Evolutionary conservation across 352 stramenopile species (phyloP), one percentile per base, ranked within the genome.

Genomic region (Pythium oligandrum): DNA sequence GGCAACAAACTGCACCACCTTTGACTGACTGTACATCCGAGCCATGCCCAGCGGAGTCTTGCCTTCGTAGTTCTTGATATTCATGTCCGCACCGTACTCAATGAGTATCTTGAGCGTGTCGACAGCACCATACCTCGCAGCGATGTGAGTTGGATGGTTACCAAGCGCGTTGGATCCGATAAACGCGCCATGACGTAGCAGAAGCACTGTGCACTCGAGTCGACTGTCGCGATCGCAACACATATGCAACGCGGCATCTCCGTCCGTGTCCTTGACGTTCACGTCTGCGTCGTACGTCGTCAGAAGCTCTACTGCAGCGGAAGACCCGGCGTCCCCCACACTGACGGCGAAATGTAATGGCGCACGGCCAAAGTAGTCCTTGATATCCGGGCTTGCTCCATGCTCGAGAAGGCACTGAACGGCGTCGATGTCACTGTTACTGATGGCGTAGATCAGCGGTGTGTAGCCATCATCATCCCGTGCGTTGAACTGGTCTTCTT

Each of bases 1-100:
- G 0, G 59, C 57, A 34, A 93, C 79, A 32, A 78, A 85, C n/a
- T 83, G 53, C 7, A 91, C 76, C 30, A 91, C 63, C 0, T 43
- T 50, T 44, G 59, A 59, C 49, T 90, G 81, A 37, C 71, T 36
- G 36, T 78, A 61, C 80, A 95, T 92, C 2, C 83, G 73, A 4
- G 83, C 83, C 60, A 90, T 74, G 6, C 81, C 85, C 1, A 93
- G 53, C 3, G 83, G 78, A 4, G 83, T 93, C 45, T 84, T 87
- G 1, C 82, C 80, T 6, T 82, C 72, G 34, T 90, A 95, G 44
- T 95, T 95, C 42, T 86, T 87, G 4, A 89, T 53, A 50, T 91
- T 95, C 73, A 95, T 89, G 39, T 92, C 83, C 2, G 75, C 75
- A 8, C 78, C 71, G 44, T 93, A 95, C 30, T 92, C 75, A 1